Conservation (phyloP, 2,329 filamentous ascomycete genomes). For the Sporothrix curviconia region DNA sequence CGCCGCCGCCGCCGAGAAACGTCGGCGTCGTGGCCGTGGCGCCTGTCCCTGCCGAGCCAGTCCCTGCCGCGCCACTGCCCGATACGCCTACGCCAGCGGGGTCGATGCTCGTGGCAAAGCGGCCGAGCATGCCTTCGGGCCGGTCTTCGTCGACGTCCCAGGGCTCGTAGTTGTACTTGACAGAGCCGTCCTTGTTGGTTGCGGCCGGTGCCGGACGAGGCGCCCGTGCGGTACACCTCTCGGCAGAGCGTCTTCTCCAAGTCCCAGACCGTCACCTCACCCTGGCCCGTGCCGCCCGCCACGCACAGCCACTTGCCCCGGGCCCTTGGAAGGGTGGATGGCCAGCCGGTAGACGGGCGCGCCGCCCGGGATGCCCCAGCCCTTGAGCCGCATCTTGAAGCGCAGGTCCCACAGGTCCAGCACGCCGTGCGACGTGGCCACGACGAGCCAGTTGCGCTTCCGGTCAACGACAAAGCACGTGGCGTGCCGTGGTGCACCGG, state of each 20-base stretch:
- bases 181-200: conserved; percentile 34
- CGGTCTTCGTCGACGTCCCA: conserved; percentile 88
- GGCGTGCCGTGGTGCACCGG: conserved; percentile 82
- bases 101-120: conserved; percentile 72
- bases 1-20: conserved; percentile 18
- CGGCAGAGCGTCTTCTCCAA: conserved; percentile 82
- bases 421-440: conserved; percentile 89
- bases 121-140: conserved; percentile 76
- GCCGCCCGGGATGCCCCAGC: conserved; percentile 79
- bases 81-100: conserved; percentile 37
- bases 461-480: conserved; percentile 87
- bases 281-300: conserved; percentile 76
- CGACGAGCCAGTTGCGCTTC: conserved; percentile 79
- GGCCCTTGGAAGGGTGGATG: conserved; percentile 70
- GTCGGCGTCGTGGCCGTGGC: too few species aligned
- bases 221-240: conserved; percentile 72
- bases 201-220: neutral
- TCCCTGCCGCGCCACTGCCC: neutral
- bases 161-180: conserved; percentile 61
- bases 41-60: too few species aligned
- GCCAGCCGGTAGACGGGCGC: conserved; percentile 72
- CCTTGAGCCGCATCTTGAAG: conserved; percentile 82
- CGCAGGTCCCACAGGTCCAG: conserved; percentile 93
- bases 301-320: conserved; percentile 82
- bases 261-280: conserved; percentile 93